These are phyloP conservation scores for Teratosphaeria gauchensis DNA, from an alignment of 2,329 filamentous ascomycete species.

Conservation along the genomic window DNA sequence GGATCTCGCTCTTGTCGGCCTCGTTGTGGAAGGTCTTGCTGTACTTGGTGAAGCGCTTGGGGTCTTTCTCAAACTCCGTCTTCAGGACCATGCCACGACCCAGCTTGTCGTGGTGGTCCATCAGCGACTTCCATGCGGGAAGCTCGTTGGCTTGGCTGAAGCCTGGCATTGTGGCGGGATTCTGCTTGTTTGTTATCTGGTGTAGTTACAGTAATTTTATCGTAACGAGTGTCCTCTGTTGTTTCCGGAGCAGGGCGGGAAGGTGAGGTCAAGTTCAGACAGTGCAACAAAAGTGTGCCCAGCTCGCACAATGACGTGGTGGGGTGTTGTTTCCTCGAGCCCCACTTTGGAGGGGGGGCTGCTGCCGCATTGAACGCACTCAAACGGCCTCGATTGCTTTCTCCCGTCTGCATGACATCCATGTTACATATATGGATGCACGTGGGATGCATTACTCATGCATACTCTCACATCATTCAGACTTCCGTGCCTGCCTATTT, in stretches of 20 bases:
- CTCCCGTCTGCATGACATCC: no score
- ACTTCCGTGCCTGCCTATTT: no score
- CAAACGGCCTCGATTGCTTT: no score
- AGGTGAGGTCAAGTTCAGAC: background rate
- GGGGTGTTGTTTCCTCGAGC: background rate
- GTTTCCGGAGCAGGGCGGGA: background rate
- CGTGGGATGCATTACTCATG: no score
- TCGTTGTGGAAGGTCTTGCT: constrained; percentile 72
- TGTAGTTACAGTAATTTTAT: background rate
- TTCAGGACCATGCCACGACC: constrained; percentile 88
- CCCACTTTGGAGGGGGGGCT: background rate
- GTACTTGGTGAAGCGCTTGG: constrained; percentile 82
- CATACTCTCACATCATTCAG: no score
- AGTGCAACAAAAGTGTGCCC: background rate
- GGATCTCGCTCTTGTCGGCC: constrained; percentile 71
- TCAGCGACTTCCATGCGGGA: constrained; percentile 78
- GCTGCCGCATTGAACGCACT: background rate
- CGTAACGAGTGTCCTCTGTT: background rate
- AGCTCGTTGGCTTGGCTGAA: constrained; percentile 82
- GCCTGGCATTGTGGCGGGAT: constrained; percentile 36
- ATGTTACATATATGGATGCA: no score
- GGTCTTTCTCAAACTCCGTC: constrained; percentile 82
- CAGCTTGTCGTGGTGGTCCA: constrained; percentile 76
- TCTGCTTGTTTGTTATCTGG: background rate
- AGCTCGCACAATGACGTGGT: background rate